phyloP scores from a whole-genome alignment of 1,139 yeast genomes.

The Pichia norvegensis region DNA sequence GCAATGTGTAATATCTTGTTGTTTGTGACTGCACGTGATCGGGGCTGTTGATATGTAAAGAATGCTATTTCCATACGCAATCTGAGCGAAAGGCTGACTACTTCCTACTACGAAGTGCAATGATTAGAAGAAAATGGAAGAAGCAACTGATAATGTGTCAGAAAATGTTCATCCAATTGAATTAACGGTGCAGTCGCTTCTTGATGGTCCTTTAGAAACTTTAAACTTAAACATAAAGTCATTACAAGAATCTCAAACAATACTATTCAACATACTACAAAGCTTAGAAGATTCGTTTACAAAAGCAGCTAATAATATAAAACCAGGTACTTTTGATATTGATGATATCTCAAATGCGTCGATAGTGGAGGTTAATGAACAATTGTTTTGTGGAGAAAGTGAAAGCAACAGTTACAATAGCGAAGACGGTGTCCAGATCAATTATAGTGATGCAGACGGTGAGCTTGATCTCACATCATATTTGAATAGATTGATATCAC shows the following conservation, averaged over 20 bases:
- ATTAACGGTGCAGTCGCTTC: constrained; percentile 45
- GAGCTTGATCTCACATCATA: constrained; percentile 23
- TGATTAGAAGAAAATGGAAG: background rate
- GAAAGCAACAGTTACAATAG: background rate
- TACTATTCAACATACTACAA: constrained; percentile 42
- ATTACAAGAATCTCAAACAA: constrained; percentile 49
- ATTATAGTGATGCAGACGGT: constrained; percentile 3
- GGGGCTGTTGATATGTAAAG: too few relatives aligned
- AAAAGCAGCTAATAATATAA: constrained; percentile 24
- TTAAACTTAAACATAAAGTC: constrained; percentile 45
- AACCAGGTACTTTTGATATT: constrained; percentile 4
- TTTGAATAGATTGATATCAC: constrained; percentile 30
- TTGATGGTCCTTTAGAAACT: constrained; percentile 46
- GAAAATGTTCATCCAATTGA: constrained; percentile 43
- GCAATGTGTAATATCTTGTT: too few relatives aligned
- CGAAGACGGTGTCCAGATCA: constrained; percentile 1
- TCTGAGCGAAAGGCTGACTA: background rate
- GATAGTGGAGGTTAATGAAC: background rate
- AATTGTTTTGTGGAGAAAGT: background rate
- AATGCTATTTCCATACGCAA: too few relatives aligned
- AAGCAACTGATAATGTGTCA: background rate
- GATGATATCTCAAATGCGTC: background rate
- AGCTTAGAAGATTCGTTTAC: constrained; percentile 35
- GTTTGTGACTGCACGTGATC: too few relatives aligned
- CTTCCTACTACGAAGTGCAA: background rate